phyloP scores from a whole-genome alignment of 2,329 filamentous ascomycete species.

The Penicillium sp. region DNA sequence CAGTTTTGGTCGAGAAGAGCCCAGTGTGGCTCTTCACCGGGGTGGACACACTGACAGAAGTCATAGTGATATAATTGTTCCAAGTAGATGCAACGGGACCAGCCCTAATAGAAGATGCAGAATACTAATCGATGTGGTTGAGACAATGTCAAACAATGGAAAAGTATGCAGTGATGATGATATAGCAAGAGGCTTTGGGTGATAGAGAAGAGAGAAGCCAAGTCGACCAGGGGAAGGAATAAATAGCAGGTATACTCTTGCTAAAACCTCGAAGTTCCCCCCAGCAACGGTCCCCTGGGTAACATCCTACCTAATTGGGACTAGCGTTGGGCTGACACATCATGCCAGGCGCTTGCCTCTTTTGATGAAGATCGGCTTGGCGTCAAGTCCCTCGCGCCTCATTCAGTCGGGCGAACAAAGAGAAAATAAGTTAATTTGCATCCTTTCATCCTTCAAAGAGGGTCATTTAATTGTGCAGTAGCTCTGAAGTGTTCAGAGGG shows the following conservation, averaged over 20 bases:
- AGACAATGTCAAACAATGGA: conserved; percentile 25
- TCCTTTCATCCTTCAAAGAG: background rate
- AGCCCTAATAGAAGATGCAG: conserved; percentile 21
- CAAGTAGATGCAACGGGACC: conserved; percentile 24
- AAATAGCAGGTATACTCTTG: conserved; percentile 37
- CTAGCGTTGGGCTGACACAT: conserved; percentile 43
- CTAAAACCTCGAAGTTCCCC: conserved; percentile 29
- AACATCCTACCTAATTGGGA: conserved; percentile 37
- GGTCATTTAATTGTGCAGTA: background rate
- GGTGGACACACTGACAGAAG: conserved; percentile 78
- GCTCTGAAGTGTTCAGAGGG: conserved; percentile 1
- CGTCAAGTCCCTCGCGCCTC: background rate
- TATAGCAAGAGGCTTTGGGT: background rate
- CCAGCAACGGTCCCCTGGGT: conserved; percentile 45
- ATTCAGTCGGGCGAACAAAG: background rate
- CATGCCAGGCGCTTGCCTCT: conserved; percentile 46
- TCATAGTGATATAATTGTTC: conserved; percentile 62
- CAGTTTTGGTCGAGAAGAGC: conserved; percentile 87
- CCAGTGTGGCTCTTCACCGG: conserved; percentile 94
- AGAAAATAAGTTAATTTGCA: background rate
- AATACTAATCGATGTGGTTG: conserved; percentile 32
- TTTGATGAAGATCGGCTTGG: conserved; percentile 47
- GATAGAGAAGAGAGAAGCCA: conserved; percentile 22
- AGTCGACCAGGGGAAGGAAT: conserved; percentile 31
- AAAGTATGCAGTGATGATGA: conserved; percentile 23